Percentiles rank a stretch among this genome's conserved stretches.
These are phyloP conservation scores for Blumeria graminis DNA, from an alignment of 2,329 filamentous ascomycete genomes.

Conservation along the genomic window DNA sequence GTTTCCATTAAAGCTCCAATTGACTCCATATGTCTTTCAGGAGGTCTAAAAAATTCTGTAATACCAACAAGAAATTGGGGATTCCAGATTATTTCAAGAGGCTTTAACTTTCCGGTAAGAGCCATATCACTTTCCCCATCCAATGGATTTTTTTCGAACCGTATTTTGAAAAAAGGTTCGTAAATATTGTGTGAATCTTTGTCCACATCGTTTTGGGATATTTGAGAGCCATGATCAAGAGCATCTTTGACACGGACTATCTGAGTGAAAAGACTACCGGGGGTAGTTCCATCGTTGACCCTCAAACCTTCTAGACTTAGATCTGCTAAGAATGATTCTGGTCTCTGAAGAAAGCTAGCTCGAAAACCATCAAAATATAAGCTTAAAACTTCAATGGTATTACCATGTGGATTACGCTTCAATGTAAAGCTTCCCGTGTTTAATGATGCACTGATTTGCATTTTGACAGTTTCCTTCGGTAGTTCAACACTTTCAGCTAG, in stretches of 20 bases:
- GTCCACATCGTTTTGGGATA: slow-evolving; percentile 16
- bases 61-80: slow-evolving; percentile 79
- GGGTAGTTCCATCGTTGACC: slow-evolving; percentile 86
- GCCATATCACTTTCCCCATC: slow-evolving; percentile 82
- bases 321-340: slow-evolving; percentile 74
- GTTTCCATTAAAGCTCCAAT: slow-evolving; percentile 90
- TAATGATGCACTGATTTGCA: slow-evolving; percentile 82
- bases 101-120: slow-evolving; percentile 74
- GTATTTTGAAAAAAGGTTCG: slow-evolving; percentile 76
- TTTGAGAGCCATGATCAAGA: slow-evolving; percentile 23
- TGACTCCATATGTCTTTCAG: slow-evolving; percentile 94
- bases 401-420: slow-evolving; percentile 60
- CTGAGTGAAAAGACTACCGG: slow-evolving; percentile 74
- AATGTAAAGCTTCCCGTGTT: slow-evolving; percentile 90
- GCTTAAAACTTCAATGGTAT: slow-evolving; percentile 58
- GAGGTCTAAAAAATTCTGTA: slow-evolving; percentile 86
- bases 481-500: slow-evolving; percentile 71
- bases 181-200: slow-evolving; percentile 20
- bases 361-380: slow-evolving; percentile 88
- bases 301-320: slow-evolving; percentile 78
- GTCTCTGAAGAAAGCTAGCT: slow-evolving; percentile 69
- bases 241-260: slow-evolving; percentile 91
- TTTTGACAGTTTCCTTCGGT: slow-evolving; percentile 74
- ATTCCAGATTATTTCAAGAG: slow-evolving; percentile 94
- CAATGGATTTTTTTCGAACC: slow-evolving; percentile 85